phyloP scores from a whole-genome alignment of 2,329 filamentous ascomycete species.

The Fusarium humuli region DNA sequence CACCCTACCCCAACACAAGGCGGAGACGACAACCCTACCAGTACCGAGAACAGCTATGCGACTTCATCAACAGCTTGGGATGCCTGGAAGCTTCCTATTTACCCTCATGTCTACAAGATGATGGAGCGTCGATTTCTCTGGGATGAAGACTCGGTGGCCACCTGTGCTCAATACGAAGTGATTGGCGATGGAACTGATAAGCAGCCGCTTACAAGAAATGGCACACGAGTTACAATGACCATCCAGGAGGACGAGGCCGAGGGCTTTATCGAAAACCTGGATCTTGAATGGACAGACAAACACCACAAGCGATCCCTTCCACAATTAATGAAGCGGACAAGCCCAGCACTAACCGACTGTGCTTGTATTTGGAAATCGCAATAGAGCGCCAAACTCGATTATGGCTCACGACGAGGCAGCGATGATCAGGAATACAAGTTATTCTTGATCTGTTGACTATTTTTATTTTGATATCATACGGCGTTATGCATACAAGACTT shows the following conservation, averaged over 20 bases:
- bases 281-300: constrained; percentile 7
- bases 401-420: background rate
- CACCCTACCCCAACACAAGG: constrained; percentile 14
- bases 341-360: constrained; percentile 60
- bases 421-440: background rate
- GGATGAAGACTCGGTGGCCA: constrained; percentile 51
- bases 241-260: constrained; percentile 55
- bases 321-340: constrained; percentile 30
- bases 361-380: constrained; percentile 66
- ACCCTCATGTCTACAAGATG: constrained; percentile 66
- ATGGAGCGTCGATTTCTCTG: constrained; percentile 62
- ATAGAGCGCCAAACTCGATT: constrained; percentile 40
- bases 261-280: background rate
- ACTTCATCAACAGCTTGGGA: constrained; percentile 9
- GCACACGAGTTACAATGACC: constrained; percentile 56
- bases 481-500: constrained; percentile 30
- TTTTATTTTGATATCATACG: constrained; percentile 16
- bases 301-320: constrained; percentile 19
- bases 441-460: background rate
- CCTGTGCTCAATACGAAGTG: constrained; percentile 63
- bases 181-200: constrained; percentile 48
- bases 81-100: constrained; percentile 47
- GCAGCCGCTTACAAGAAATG: constrained; percentile 39
- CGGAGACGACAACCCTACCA: background rate
- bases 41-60: constrained; percentile 23